Evolutionary conservation across 352 stramenopile genomes (phyloP).

Genomic region (Phytophthora rubi): DNA sequence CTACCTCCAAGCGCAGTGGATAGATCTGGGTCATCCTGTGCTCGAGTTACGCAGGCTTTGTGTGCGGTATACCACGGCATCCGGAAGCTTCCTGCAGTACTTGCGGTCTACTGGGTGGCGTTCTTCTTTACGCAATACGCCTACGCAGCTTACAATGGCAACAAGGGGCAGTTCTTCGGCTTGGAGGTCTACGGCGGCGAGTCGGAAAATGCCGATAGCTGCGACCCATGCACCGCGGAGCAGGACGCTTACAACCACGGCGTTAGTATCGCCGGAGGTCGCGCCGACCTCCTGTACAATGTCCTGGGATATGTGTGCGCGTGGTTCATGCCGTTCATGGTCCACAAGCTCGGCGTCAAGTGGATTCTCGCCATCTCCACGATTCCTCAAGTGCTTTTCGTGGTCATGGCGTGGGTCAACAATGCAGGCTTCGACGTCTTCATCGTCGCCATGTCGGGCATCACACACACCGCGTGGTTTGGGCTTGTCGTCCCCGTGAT

Average conservation of each 20-base stretch:
- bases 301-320: constrained; percentile 46
- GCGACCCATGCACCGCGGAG: constrained; percentile 37
- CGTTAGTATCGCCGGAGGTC: constrained; percentile 46
- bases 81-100: constrained; percentile 30
- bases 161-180: constrained; percentile 70
- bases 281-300: constrained; percentile 51
- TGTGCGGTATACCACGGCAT: constrained; percentile 43
- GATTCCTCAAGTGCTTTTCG: constrained; percentile 45
- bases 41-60: constrained; percentile 35
- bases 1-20: constrained; percentile 23
- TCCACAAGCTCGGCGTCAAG: constrained; percentile 45
- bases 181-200: constrained; percentile 51
- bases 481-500: constrained; percentile 53
- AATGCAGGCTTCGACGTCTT: constrained; percentile 31
- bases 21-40: constrained; percentile 14
- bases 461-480: constrained; percentile 48
- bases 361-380: constrained; percentile 40
- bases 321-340: constrained; percentile 45
- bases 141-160: constrained; percentile 64
- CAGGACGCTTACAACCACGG: constrained; percentile 51
- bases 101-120: constrained; percentile 41
- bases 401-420: constrained; percentile 41
- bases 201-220: constrained; percentile 45
- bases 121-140: constrained; percentile 55
- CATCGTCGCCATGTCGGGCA: constrained; percentile 40